Evolutionary conservation across 345 rosid genomes (phyloP).

Genomic region (Reutealis trisperma): DNA sequence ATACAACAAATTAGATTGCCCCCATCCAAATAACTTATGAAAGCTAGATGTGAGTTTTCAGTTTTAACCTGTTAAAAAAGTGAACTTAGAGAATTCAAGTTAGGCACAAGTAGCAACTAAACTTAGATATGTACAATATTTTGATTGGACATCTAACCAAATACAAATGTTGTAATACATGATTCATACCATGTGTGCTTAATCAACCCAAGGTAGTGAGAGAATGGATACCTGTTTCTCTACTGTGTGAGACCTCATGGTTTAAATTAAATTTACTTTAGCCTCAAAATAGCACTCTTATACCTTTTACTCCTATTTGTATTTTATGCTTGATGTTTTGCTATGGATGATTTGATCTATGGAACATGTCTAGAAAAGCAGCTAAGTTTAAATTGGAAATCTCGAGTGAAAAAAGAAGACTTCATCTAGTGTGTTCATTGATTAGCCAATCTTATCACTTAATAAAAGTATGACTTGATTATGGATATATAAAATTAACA

Average conservation of each 20-base stretch:
- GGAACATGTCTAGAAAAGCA: too few species aligned
- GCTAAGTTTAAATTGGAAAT: too few species aligned
- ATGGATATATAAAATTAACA: background rate
- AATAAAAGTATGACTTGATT: too few species aligned
- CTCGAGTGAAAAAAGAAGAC: too few species aligned
- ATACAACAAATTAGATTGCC: too few species aligned
- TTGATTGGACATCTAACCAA: too few species aligned
- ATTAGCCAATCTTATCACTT: too few species aligned
- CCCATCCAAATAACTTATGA: too few species aligned
- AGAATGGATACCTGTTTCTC: background rate
- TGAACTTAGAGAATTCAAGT: background rate
- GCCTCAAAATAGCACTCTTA: too few species aligned
- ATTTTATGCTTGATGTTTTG: background rate
- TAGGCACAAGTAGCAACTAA: background rate
- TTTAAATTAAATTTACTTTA: too few species aligned
- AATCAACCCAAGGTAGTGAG: background rate
- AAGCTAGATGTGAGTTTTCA: background rate
- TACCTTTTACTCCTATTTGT: background rate
- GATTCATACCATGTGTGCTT: background rate
- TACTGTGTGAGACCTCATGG: background rate
- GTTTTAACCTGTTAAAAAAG: background rate
- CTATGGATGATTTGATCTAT: background rate
- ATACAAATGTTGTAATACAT: too few species aligned
- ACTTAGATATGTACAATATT: background rate
- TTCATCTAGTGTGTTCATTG: too few species aligned